A percentile compares a stretch with the other conserved stretches of the same genome.
These are phyloP conservation scores for Penicillium sp. DNA, from an alignment of 2,329 filamentous ascomycete genomes.

Conservation along the genomic window DNA sequence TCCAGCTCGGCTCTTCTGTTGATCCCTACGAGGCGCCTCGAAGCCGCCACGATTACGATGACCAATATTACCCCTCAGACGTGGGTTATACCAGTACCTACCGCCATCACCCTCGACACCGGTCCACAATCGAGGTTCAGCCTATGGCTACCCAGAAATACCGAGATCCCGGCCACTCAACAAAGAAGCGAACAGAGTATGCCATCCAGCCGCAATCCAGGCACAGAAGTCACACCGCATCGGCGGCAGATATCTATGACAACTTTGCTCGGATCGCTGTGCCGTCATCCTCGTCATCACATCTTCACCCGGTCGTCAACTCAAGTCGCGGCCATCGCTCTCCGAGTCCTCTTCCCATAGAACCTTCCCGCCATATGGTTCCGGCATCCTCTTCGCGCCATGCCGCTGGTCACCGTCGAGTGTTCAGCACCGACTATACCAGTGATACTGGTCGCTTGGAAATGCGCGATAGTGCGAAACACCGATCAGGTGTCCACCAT, in stretches of 20 bases:
- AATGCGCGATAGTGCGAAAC: constrained; percentile 30
- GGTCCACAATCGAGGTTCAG: constrained; percentile 42
- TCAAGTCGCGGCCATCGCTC: constrained; percentile 38
- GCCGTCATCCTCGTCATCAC: constrained; percentile 30
- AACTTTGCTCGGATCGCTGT: constrained; percentile 37
- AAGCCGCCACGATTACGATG: constrained; percentile 38
- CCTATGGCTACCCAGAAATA: constrained; percentile 42
- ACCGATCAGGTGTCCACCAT: constrained; percentile 26
- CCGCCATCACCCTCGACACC: constrained; percentile 34
- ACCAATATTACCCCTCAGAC: constrained; percentile 40
- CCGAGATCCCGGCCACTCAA: constrained; percentile 38
- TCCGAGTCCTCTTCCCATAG: constrained; percentile 41
- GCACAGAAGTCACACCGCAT: constrained; percentile 44
- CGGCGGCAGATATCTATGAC: constrained; percentile 37
- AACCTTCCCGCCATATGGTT: constrained; percentile 42
- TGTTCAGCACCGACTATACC: constrained; percentile 44
- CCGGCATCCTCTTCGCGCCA: constrained; percentile 42
- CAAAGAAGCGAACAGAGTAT: constrained; percentile 47
- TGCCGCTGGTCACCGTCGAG: constrained; percentile 38
- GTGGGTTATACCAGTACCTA: constrained; percentile 37
- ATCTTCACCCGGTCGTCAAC: constrained; percentile 38
- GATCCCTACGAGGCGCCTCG: constrained; percentile 42
- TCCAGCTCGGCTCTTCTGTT: constrained; percentile 42
- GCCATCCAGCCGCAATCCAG: constrained; percentile 41
- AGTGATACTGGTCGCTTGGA: constrained; percentile 44